Evolutionary conservation across 1,284 basidiomycete genomes (phyloP).

Genomic region (Caloboletus firmus): DNA sequence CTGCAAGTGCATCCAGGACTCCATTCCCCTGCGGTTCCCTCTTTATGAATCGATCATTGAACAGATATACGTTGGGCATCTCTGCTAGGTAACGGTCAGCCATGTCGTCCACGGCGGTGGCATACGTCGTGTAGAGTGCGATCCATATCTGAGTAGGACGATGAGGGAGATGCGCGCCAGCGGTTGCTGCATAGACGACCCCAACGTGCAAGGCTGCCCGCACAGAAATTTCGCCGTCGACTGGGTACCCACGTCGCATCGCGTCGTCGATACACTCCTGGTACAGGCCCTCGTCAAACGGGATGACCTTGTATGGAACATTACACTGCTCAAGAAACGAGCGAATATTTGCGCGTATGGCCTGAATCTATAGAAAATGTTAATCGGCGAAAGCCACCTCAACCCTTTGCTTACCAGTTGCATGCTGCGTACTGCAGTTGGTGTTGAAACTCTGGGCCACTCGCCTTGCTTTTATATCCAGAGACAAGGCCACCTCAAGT

Average conservation of each 20-base stretch:
- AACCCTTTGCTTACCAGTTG: slow-evolving; percentile 9
- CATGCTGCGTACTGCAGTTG: slow-evolving; percentile 9
- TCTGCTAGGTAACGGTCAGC: slow-evolving; percentile 14
- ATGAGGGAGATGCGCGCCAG: slow-evolving; percentile 15
- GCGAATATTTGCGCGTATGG: slow-evolving; percentile 11
- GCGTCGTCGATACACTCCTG: slow-evolving; percentile 24
- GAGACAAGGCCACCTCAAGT: too few species aligned
- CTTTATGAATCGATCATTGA: slow-evolving; percentile 31
- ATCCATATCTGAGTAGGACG: slow-evolving; percentile 27
- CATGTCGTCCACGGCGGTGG: slow-evolving; percentile 35
- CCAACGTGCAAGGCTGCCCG: slow-evolving; percentile 18
- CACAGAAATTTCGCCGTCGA: slow-evolving; percentile 15
- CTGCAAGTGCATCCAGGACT: slow-evolving; percentile 32
- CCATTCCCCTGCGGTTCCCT: slow-evolving; percentile 22
- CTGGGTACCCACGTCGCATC: slow-evolving; percentile 16
- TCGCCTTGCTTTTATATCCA: slow-evolving; percentile 14
- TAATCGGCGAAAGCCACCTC: neutral
- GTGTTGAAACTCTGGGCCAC: neutral
- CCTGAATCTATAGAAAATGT: slow-evolving; percentile 15
- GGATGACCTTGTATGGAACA: slow-evolving; percentile 17
- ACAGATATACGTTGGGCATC: slow-evolving; percentile 24
- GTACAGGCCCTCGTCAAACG: slow-evolving; percentile 16
- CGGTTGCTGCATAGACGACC: slow-evolving; percentile 19
- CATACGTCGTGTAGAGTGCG: slow-evolving; percentile 33
- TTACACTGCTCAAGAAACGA: slow-evolving; percentile 21